Evolutionary conservation across 2,329 filamentous ascomycete genomes (phyloP).

Genomic region (Colletotrichum cereale): DNA sequence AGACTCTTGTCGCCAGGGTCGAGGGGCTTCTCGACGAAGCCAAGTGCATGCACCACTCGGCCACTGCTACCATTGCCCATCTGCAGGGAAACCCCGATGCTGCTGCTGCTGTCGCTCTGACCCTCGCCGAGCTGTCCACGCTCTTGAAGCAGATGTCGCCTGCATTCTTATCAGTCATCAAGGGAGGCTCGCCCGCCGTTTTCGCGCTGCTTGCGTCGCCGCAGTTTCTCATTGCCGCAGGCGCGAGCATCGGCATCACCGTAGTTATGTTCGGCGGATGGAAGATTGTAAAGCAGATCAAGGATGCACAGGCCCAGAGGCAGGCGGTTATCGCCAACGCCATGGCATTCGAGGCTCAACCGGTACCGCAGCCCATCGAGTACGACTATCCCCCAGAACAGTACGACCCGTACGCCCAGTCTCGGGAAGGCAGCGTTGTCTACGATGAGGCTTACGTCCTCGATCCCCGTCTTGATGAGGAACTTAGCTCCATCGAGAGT

Average conservation of each 20-base stretch:
- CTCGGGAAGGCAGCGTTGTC: conserved; percentile 45
- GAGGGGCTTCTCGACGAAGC: conserved; percentile 87
- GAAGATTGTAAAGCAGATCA: conserved; percentile 94
- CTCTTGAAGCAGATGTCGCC: conserved; percentile 88
- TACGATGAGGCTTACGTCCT: conserved; percentile 69
- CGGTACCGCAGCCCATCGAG: conserved; percentile 33
- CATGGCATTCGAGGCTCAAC: conserved; percentile 47
- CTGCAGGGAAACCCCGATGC: conserved; percentile 78
- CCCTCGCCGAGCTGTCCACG: conserved; percentile 89
- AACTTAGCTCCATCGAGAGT: conserved; percentile 68
- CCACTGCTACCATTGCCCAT: conserved; percentile 85
- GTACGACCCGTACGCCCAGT: conserved; percentile 23
- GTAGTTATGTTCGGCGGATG: conserved; percentile 96
- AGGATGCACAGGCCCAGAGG: conserved; percentile 53
- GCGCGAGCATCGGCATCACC: conserved; percentile 91
- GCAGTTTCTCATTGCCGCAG: conserved; percentile 93
- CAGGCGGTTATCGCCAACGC: conserved; percentile 42
- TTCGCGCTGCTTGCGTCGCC: conserved; percentile 89
- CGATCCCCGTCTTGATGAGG: conserved; percentile 56
- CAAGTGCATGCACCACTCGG: conserved; percentile 88
- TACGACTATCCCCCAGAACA: conserved; percentile 26
- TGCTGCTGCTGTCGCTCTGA: conserved; percentile 92
- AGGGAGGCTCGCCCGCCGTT: conserved; percentile 85
- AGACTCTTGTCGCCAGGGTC: conserved; percentile 77
- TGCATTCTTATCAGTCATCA: conserved; percentile 79